Evolutionary conservation across 805 yeast species (phyloP).

Genomic region (Pichia manshurica): DNA sequence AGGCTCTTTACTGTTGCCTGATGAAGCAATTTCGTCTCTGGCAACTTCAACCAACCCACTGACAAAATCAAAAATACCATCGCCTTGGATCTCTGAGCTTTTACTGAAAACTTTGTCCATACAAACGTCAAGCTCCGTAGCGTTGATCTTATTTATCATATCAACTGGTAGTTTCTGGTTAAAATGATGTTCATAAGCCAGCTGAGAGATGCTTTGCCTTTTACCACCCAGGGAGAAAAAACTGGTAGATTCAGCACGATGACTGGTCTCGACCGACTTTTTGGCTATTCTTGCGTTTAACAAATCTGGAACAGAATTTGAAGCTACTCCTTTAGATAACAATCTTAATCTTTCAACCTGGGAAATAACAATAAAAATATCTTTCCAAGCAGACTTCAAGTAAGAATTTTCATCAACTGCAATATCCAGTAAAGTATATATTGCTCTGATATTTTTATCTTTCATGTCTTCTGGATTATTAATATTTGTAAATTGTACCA

Average conservation of each 20-base stretch:
- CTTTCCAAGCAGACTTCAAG: conserved; percentile 76
- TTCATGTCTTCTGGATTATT: conserved; percentile 74
- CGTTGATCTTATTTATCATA: conserved; percentile 50
- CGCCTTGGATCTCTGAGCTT: conserved; percentile 72
- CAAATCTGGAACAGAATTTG: conserved; percentile 80
- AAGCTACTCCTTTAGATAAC: conserved; percentile 81
- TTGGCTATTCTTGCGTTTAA: conserved; percentile 65
- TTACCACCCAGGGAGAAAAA: conserved; percentile 44
- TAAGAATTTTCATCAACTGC: conserved; percentile 77
- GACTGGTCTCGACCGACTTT: conserved; percentile 33
- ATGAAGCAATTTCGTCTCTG: conserved; percentile 82
- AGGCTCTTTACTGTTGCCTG: conserved; percentile 76
- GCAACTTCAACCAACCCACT: conserved; percentile 82
- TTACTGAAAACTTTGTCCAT: conserved; percentile 85
- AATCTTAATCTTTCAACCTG: conserved; percentile 89
- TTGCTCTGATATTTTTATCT: conserved; percentile 75
- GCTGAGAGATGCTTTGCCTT: conserved; percentile 53
- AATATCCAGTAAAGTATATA: conserved; percentile 63
- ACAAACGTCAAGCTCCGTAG: conserved; percentile 68
- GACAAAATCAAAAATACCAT: conserved; percentile 82
- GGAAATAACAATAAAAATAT: conserved; percentile 72
- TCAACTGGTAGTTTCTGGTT: conserved; percentile 60
- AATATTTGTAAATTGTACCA: conserved; percentile 79
- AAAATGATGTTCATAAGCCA: conserved; percentile 64
- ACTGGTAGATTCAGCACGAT: conserved; percentile 14